Evolutionary conservation across 331 rosid species (phyloP), one percentile per base, ranked within the genome.

Genomic region (Cucumis variabilis): DNA sequence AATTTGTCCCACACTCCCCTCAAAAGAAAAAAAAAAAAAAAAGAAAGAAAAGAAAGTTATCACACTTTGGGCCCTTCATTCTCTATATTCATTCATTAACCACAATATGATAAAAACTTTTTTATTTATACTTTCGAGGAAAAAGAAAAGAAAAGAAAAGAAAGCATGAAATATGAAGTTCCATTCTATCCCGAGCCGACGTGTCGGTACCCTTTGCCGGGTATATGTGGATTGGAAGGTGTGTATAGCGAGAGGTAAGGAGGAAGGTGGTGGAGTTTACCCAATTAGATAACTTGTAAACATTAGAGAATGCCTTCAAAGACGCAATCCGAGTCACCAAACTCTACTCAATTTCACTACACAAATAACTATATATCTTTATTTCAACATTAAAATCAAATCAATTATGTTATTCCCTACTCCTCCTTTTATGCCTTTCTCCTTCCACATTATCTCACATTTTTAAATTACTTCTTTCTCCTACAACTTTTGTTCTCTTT

Each of bases 291-390:
- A n/a, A n/a, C n/a, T n/a, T 33, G 3, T 33, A 33, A 33, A 33
- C 37, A 33, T 33, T 33, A 5, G 37, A 30, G 62, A 50, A 76
- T 23, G 83, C 71, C 85, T 27, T 62, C 82, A 87, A 55, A 66
- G n/a, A 37, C 63, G 60, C 72, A 41, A 44, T 69, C 25, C 21
- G 72, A 28, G 84, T 90, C 90, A 88, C 91, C 90, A 87, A 86
- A 66, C 33, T 88, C 90, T 91, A 91, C 93, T 87, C 44, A 82
- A 87, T 86, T 87, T 85, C 89, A 50, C 91, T 86, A 88, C 93
- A 90, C 91, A 90, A 85, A 58, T 80, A 80, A 80, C 67, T 55
- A 79, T 37, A 79, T 79, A n/a, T 15, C 0, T 44, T 7, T 44
- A 9, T 4, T 46, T 23, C 1, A 7, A 62, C 20, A 62, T 13